A percentile compares a stretch with the other conserved stretches of the same genome.
Evolutionary conservation across 805 yeast species (phyloP).

Genomic region (Vanderwaltozyma yarrowii): DNA sequence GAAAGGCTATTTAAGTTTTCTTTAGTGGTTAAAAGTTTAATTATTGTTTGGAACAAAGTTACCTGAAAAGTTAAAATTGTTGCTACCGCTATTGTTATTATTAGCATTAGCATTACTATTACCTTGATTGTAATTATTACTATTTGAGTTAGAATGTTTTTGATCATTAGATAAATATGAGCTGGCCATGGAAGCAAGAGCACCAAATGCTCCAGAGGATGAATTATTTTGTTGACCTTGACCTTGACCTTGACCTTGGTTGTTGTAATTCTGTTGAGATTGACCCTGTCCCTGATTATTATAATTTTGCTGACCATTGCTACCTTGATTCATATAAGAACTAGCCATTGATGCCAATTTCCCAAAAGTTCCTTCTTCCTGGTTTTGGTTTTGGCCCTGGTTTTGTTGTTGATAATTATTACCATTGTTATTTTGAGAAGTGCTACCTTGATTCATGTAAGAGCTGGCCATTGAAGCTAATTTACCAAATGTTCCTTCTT

Average conservation of each 20-base stretch:
- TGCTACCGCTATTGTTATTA: background rate
- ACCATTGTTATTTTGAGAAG: background rate
- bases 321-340: background rate
- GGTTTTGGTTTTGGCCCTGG: background rate
- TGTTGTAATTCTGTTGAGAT: background rate
- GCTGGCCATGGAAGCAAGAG: conserved; percentile 9
- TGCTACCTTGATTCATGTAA: background rate
- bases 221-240: background rate
- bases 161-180: conserved; percentile 3
- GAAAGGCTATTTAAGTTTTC: no score
- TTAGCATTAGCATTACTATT: background rate
- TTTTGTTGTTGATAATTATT: background rate
- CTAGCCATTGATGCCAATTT: conserved; percentile 3
- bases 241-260: background rate
- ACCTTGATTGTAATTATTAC: background rate
- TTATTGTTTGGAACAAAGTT: conserved; percentile 5
- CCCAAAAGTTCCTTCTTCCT: background rate
- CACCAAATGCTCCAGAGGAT: conserved; percentile 6
- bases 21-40: no score
- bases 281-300: background rate
- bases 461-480: conserved; percentile 3
- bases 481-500: background rate
- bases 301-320: background rate
- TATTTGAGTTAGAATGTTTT: background rate
- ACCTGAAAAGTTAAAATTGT: conserved; percentile 10